phyloP scores from a whole-genome alignment of 73 alveolate genomes.

The Diophrys sp. region DNA sequence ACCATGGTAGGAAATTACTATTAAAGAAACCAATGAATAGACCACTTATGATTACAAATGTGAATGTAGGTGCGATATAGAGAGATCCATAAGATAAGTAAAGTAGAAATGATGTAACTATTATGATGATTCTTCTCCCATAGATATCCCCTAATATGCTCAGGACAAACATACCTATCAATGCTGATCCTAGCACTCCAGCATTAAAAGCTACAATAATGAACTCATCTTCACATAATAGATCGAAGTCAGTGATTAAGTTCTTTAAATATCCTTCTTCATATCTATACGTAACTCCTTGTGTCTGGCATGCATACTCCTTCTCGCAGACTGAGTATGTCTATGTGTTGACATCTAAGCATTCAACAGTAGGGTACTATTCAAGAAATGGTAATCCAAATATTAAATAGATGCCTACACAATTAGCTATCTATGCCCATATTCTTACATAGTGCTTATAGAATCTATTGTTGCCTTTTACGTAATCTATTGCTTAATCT shows the following conservation, averaged over 20 bases:
- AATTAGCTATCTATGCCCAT: background rate
- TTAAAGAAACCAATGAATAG: background rate
- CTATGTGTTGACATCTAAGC: background rate
- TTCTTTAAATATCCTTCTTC: background rate
- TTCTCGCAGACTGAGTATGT: background rate
- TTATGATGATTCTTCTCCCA: background rate
- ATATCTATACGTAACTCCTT: background rate
- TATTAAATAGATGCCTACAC: background rate
- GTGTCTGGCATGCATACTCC: background rate
- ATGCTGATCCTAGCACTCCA: background rate
- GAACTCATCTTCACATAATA: background rate
- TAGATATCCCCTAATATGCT: background rate
- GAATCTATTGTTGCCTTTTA: background rate
- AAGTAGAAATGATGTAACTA: background rate
- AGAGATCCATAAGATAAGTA: background rate
- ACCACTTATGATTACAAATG: background rate
- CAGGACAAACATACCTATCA: background rate
- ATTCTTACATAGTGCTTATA: background rate
- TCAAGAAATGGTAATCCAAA: background rate
- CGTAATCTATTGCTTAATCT: background rate
- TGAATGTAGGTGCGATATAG: background rate
- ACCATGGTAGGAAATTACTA: background rate
- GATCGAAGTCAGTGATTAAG: background rate
- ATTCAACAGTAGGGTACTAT: background rate
- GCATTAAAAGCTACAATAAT: background rate